Conservation (phyloP, 306 rosid genomes). For the Begonia fuchsioides region DNA sequence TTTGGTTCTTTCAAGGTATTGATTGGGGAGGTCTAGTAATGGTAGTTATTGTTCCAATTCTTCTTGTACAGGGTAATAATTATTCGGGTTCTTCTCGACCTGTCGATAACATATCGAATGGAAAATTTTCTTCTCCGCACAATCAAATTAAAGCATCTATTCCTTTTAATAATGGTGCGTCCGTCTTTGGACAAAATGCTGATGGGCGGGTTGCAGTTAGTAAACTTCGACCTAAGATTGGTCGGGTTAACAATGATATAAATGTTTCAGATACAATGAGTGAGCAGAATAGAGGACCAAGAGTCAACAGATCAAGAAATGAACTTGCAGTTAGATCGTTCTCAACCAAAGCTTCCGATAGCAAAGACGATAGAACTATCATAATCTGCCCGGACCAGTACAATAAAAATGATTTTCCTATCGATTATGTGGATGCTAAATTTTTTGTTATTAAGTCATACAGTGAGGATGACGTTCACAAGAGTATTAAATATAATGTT, state of each 20-base stretch:
- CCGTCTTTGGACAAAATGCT: conserved; percentile 43
- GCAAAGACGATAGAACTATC: conserved; percentile 56
- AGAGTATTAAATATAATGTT: conserved; percentile 85
- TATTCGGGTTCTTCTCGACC: conserved; percentile 27
- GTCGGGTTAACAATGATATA: conserved; percentile 27
- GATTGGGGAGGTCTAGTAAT: too few species aligned
- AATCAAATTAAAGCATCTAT: conserved; percentile 34
- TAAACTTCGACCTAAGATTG: conserved; percentile 44
- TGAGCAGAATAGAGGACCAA: conserved; percentile 89
- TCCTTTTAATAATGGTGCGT: conserved; percentile 26
- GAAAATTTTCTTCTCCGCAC: conserved; percentile 31
- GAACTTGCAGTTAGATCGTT: conserved; percentile 54
- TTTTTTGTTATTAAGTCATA: conserved; percentile 87
- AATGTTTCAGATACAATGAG: conserved; percentile 48
- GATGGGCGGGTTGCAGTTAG: conserved; percentile 30
- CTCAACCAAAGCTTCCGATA: conserved; percentile 55
- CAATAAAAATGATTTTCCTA: conserved; percentile 59
- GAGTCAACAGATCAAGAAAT: conserved; percentile 48
- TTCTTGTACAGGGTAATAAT: conserved; percentile 33
- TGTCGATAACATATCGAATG: conserved; percentile 35
- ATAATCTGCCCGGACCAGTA: conserved; percentile 57
- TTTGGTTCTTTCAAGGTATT: too few species aligned
- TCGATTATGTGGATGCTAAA: conserved; percentile 54
- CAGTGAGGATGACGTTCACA: conserved; percentile 99
- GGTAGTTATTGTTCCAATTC: not conserved